A percentile compares a stretch with the other conserved stretches of the same genome.
These are phyloP conservation scores for Pythium coloratum DNA, from an alignment of 352 stramenopile species.

Conservation along the genomic window DNA sequence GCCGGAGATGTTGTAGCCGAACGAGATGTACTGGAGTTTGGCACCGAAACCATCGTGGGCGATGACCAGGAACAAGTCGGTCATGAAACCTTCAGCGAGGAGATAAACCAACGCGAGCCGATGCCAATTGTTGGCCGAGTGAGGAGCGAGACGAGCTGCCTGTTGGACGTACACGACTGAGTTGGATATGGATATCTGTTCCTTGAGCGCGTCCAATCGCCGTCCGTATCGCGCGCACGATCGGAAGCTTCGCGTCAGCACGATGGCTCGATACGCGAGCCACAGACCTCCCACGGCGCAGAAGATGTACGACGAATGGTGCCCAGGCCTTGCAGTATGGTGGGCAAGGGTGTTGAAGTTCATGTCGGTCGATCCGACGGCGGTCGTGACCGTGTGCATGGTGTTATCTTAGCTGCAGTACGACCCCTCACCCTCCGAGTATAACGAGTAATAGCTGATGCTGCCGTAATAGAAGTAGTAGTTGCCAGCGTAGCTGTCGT, in stretches of 20 bases:
- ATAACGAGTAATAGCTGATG: not conserved
- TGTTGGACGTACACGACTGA: not conserved
- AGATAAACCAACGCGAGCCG: not conserved
- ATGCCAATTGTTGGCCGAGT: not conserved
- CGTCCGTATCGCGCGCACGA: not conserved
- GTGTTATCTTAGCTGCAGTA: not conserved
- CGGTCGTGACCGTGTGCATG: not conserved
- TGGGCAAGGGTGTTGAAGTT: not conserved
- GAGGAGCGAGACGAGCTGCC: not conserved
- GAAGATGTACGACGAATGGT: not conserved
- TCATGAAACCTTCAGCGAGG: not conserved
- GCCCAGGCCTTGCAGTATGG: not conserved
- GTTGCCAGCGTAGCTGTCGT: not conserved
- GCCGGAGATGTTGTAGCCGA: not conserved
- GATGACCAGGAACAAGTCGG: not conserved
- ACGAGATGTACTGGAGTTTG: not conserved
- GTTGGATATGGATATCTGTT: not conserved
- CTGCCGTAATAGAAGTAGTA: not conserved
- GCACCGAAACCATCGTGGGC: not conserved
- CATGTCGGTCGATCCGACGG: not conserved
- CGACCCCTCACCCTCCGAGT: not conserved
- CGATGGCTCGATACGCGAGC: not conserved
- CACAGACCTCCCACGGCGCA: not conserved
- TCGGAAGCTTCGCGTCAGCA: not conserved
- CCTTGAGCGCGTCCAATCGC: not conserved